Evolutionary conservation across 2,329 filamentous ascomycete genomes (phyloP), one percentile per base, ranked within the genome.

Genomic region (Ascochyta fabae): DNA sequence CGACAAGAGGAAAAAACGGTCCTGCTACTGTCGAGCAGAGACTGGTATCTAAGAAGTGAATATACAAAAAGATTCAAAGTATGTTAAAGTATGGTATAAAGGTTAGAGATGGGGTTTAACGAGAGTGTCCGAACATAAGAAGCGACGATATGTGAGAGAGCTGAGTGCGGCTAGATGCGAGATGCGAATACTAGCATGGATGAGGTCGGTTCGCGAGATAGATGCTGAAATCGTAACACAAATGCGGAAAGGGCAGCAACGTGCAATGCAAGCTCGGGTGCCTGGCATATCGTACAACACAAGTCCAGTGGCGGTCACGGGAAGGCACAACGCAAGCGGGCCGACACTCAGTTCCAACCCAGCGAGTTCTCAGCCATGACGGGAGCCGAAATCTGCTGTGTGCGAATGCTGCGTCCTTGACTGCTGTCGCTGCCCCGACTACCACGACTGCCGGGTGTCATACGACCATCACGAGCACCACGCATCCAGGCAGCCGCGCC

Each of bases 361-460:
- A 97, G 85, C 47, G 92, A 96, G 83, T 97, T 97, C 81, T 96
- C 92, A 3, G 92, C 89, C 76, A 93, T 93, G 61, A 96, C 90
- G 3, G 93, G 93, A 31, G 91, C 91, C 59, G 91, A 96, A 74
- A 97, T 96, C 77, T 88, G 85, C 69, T 87, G 84, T 50, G 87
- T 88, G 59, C 88, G 80, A 51, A 85, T 82, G 62, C 83, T 88
- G 45, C 83, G 83, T 63, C 82, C 84, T 56, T 86, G 84, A 62
- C 89, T 89, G 72, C 90, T 93, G 59, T 66, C 70, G 53, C 70
- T 73, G 49, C 69, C 68, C 29, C 60, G 67, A 46, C 71, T 74
- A 53, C 75, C 74, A 61, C 77, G 73, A 41, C 77, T 79, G 40
- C 72, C 74, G 45, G 83, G 68, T 29, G 72, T 78, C 40, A 75